These are phyloP conservation scores for Cystobasidiopsis lactophilus DNA, from an alignment of 768 basidiomycete species.

Conservation along the genomic window DNA sequence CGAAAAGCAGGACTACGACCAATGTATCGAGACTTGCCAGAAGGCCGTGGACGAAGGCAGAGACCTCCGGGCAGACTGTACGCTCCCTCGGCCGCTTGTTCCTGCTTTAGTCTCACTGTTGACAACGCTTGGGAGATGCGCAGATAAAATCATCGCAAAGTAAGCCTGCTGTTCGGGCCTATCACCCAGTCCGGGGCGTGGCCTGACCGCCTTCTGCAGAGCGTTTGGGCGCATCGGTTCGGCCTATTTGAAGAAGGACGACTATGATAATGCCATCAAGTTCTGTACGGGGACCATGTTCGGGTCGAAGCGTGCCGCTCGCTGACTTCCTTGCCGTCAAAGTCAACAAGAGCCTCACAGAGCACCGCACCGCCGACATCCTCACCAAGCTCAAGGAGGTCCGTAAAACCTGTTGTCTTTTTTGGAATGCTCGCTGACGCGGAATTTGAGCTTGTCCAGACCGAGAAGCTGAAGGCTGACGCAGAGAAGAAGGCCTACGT, in stretches of 20 bases:
- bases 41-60: constrained; percentile 95
- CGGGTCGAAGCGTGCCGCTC: background rate
- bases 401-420: constrained; percentile 1
- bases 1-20: constrained; percentile 78
- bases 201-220: constrained; percentile 17
- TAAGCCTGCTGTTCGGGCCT: constrained; percentile 3
- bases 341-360: constrained; percentile 69
- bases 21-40: constrained; percentile 72
- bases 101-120: background rate
- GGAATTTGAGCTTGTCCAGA: constrained; percentile 26
- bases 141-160: constrained; percentile 1
- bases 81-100: constrained; percentile 61
- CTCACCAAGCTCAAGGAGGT: constrained; percentile 62
- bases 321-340: background rate
- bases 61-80: constrained; percentile 75
- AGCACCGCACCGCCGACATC: constrained; percentile 85
- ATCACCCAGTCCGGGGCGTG: background rate
- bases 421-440: background rate
- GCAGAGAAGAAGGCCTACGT: constrained; percentile 62
- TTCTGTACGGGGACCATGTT: constrained; percentile 29
- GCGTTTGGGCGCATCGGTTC: constrained; percentile 75
- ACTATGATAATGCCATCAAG: constrained; percentile 57
- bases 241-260: constrained; percentile 58
- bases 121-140: background rate
- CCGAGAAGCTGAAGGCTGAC: constrained; percentile 56